Base-by-base conservation (phyloP, 176 grass and related monocot species). In the Aegilops longissima region DNA sequence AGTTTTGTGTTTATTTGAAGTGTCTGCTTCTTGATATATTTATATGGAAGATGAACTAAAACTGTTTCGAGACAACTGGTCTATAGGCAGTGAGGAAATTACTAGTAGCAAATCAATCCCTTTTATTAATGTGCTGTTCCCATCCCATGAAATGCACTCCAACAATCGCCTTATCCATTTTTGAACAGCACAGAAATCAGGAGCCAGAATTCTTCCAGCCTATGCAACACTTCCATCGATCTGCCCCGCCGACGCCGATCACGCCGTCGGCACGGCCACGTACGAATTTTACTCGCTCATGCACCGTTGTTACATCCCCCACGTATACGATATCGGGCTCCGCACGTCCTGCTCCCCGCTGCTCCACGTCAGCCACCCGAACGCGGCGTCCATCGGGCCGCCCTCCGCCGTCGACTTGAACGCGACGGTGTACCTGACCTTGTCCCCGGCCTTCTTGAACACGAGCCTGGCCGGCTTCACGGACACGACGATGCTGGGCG, bases 281-380 rank as follows among this genome's bases (percentile, higher is more conserved):
- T 18, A 24, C 27, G 47, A 77, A 77, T 76, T 14, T 31, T 52
- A 73, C 5, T 17, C 13, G 29, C 1, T 1, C 12, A 1, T 17
- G 33, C 12, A 36, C 11, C 27, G 31, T 4, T 58, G 29, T 65
- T 66, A 88, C 86, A 86, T 58, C 33, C 52, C 77, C 95, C 95
- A 98, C 25, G 87, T 83, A 36, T 88, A 95, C 12, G 91, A 91
- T 63, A 98, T 88, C 11, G 93, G 93, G 77, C 95, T 98, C 20
- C 91, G 87, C 16, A 95, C 95, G 27, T 89, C 80, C 42, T 98
- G 87, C 72, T 89, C 59, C 34, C 82, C 73, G 80, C 89, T 87
- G 70, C 70, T 92, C 95, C 95, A 98, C 16, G 80, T 78, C n/a
- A 98, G 83, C 93, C 91, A 95, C 59, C 95, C 93, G 82, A 98